Percentiles rank a stretch among this genome's conserved stretches.
These are phyloP conservation scores for Gentiana macrophylla DNA, from an alignment of 257 asterid species.

Conservation along the genomic window DNA sequence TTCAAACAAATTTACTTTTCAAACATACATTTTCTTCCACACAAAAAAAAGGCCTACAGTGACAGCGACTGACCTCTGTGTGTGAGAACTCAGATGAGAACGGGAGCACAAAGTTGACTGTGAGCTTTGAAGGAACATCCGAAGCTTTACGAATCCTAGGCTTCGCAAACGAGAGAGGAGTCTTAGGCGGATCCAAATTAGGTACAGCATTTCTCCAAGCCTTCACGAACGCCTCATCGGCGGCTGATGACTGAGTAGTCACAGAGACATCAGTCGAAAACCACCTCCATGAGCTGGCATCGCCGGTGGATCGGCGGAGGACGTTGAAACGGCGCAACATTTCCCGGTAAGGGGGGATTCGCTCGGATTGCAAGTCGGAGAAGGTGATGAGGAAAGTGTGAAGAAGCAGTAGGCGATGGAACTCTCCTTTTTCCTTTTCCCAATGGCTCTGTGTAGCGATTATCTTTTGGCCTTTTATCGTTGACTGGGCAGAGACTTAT, in stretches of 20 bases:
- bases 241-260: slow-evolving; percentile 1
- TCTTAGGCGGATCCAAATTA: slow-evolving; percentile 40
- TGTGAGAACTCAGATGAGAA: slow-evolving; percentile 27
- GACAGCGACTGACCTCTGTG: slow-evolving; percentile 28
- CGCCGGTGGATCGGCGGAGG: slow-evolving; percentile 16
- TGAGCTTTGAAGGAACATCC: slow-evolving; percentile 30
- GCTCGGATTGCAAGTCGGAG: slow-evolving; percentile 33
- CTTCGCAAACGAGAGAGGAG: slow-evolving; percentile 41
- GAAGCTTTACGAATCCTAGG: slow-evolving; percentile 21
- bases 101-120: slow-evolving; percentile 34
- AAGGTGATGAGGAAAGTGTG: neutral
- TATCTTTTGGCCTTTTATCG: neutral
- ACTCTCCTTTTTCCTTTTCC: too few relatives aligned
- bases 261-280: slow-evolving; percentile 24
- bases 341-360: slow-evolving; percentile 10
- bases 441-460: neutral
- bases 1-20: too few relatives aligned
- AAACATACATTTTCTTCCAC: neutral
- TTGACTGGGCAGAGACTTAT: too few relatives aligned
- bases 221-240: slow-evolving; percentile 32
- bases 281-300: slow-evolving; percentile 9
- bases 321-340: slow-evolving; percentile 32
- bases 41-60: neutral
- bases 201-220: slow-evolving; percentile 45
- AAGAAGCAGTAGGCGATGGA: neutral